A percentile compares a stretch with the other conserved stretches of the same genome.
Evolutionary conservation across 441 rosid genomes (phyloP).

Genomic region (Flueggea neowawraea): DNA sequence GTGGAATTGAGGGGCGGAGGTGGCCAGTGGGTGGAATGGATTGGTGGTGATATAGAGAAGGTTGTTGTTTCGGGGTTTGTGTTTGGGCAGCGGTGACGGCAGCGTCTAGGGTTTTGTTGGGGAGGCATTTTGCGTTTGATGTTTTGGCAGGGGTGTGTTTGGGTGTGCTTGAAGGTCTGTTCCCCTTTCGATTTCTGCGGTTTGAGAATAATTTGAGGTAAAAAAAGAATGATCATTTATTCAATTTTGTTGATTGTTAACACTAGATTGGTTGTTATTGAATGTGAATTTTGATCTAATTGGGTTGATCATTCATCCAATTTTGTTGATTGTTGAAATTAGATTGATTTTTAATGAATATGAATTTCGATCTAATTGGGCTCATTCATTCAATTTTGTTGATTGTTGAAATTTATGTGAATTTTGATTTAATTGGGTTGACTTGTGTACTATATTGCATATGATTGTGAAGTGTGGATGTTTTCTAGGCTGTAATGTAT

Average conservation of each 20-base stretch:
- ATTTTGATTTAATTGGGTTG: too few species aligned
- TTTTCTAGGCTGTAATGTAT: too few species aligned
- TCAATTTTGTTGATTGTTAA: too few species aligned
- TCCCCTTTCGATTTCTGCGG: constrained; percentile 50
- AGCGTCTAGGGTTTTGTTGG: constrained; percentile 75
- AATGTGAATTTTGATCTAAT: too few species aligned
- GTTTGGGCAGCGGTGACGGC: constrained; percentile 70
- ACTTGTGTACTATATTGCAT: too few species aligned
- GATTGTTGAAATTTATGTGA: too few species aligned
- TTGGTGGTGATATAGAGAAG: constrained; percentile 17
- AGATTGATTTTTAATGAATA: too few species aligned
- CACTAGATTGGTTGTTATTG: not conserved
- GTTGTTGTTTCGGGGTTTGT: constrained; percentile 34
- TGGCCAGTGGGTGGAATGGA: not conserved
- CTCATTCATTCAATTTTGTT: too few species aligned
- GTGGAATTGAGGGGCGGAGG: constrained; percentile 10
- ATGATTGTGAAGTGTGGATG: too few species aligned
- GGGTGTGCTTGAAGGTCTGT: constrained; percentile 67
- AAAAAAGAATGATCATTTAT: not conserved
- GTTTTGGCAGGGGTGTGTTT: constrained; percentile 66
- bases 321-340: too few species aligned
- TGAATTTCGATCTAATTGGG: too few species aligned
- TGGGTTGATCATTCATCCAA: too few species aligned
- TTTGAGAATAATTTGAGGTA: constrained; percentile 28
- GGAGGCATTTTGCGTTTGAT: constrained; percentile 70